A percentile compares a stretch with the other conserved stretches of the same genome.
phyloP scores from a whole-genome alignment of 192 early-diverging fungal genomes.

The Mortierella hygrophila region DNA sequence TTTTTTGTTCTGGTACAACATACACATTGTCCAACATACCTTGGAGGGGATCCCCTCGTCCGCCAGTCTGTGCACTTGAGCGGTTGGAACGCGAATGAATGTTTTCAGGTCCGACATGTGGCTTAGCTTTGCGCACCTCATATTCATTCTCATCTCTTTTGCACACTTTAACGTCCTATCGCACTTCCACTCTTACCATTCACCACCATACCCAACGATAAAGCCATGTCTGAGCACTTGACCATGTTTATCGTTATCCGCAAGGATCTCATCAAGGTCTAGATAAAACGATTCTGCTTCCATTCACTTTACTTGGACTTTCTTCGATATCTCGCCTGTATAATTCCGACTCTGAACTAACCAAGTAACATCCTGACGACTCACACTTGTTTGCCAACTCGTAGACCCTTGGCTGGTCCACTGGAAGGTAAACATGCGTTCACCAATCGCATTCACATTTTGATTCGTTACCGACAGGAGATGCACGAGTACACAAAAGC shows the following conservation, averaged over 20 bases:
- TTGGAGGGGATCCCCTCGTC: too few relatives aligned
- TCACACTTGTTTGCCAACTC: not conserved
- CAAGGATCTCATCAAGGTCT: constrained; percentile 82
- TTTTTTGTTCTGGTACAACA: too few relatives aligned
- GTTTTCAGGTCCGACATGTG: too few relatives aligned
- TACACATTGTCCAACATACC: too few relatives aligned
- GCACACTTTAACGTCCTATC: not conserved
- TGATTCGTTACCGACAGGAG: not conserved
- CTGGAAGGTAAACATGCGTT: constrained; percentile 69
- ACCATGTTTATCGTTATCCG: constrained; percentile 87
- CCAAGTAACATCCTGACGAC: not conserved
- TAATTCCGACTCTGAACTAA: not conserved
- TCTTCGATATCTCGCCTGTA: too few relatives aligned
- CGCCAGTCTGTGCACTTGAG: too few relatives aligned
- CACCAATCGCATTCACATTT: not conserved
- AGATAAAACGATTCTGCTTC: not conserved
- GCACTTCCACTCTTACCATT: too few relatives aligned
- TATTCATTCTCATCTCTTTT: not conserved
- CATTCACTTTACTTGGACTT: not conserved
- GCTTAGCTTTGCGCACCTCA: too few relatives aligned
- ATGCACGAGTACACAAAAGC: not conserved
- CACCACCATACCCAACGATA: not conserved
- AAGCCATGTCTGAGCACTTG: constrained; percentile 64
- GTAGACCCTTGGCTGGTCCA: constrained; percentile 69
- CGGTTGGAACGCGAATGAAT: too few relatives aligned